Percentiles rank a stretch among this genome's conserved stretches.
phyloP scores from a whole-genome alignment of 768 basidiomycete species.

The Sistotremastrum suecicum region DNA sequence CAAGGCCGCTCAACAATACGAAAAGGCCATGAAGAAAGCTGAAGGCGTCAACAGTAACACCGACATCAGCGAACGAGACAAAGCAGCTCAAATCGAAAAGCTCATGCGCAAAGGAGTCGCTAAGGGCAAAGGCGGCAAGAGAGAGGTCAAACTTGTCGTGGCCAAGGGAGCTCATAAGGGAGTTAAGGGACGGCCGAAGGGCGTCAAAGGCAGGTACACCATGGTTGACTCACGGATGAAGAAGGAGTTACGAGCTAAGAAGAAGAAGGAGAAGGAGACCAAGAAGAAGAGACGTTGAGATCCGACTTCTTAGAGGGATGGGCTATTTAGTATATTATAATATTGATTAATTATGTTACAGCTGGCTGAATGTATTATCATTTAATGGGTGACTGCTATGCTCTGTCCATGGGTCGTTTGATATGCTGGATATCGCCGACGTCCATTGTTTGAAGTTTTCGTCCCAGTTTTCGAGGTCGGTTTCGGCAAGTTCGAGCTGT shows the following conservation, averaged over 20 bases:
- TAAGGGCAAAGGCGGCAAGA: constrained; percentile 49
- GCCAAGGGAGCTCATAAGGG: constrained; percentile 86
- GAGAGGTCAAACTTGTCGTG: constrained; percentile 76
- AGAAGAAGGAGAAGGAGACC: constrained; percentile 60
- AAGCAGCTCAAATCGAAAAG: constrained; percentile 87
- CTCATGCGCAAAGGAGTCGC: constrained; percentile 72
- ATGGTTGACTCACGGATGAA: constrained; percentile 93
- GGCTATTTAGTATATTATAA: neutral
- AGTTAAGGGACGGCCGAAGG: constrained; percentile 84
- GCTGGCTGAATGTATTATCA: neutral
- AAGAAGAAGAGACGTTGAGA: constrained; percentile 36
- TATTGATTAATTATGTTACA: neutral
- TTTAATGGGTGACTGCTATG: neutral
- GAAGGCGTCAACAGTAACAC: constrained; percentile 79
- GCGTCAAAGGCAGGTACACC: constrained; percentile 86
- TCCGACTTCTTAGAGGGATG: neutral
- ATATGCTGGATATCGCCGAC: neutral
- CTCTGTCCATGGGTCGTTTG: neutral
- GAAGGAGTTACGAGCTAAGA: constrained; percentile 87
- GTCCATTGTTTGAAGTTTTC: neutral
- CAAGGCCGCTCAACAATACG: constrained; percentile 69
- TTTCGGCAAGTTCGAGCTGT: neutral
- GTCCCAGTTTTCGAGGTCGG: neutral
- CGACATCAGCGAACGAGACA: constrained; percentile 91
- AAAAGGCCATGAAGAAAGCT: constrained; percentile 92